phyloP scores from a whole-genome alignment of 1,284 basidiomycete genomes.

The Agroathelia rolfsii region DNA sequence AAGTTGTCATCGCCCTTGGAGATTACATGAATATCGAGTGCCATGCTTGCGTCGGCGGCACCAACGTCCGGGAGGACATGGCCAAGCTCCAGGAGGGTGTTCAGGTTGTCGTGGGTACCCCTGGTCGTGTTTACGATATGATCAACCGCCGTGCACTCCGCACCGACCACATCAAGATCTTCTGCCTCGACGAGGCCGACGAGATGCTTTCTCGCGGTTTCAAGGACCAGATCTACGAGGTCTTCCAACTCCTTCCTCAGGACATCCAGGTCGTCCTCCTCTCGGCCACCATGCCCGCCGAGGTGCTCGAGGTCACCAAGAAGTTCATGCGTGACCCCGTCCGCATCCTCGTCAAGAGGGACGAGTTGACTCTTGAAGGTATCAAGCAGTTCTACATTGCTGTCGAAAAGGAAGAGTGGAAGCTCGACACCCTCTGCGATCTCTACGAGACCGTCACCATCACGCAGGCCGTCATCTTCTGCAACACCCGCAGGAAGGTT shows the following conservation, averaged over 20 bases:
- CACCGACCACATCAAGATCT: slow-evolving; percentile 81
- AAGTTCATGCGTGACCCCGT: slow-evolving; percentile 93
- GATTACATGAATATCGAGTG: slow-evolving; percentile 91
- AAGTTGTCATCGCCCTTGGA: slow-evolving; percentile 85
- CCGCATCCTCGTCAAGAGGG: slow-evolving; percentile 85
- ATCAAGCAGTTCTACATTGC: slow-evolving; percentile 94
- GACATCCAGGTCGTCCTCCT: slow-evolving; percentile 83
- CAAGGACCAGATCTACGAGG: slow-evolving; percentile 92
- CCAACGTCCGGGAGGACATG: slow-evolving; percentile 85
- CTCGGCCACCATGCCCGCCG: slow-evolving; percentile 85
- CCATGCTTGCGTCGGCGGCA: slow-evolving; percentile 84
- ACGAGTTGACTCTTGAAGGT: slow-evolving; percentile 85
- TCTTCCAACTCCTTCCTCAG: slow-evolving; percentile 83
- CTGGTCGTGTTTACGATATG: slow-evolving; percentile 86
- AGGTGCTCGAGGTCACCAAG: slow-evolving; percentile 86
- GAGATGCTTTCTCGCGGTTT: slow-evolving; percentile 91
- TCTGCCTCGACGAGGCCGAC: slow-evolving; percentile 90
- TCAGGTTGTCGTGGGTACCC: slow-evolving; percentile 82
- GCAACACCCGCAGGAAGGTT: slow-evolving; percentile 90
- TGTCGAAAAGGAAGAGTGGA: slow-evolving; percentile 92
- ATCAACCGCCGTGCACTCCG: slow-evolving; percentile 79
- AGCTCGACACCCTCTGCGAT: slow-evolving; percentile 85
- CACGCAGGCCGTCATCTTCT: slow-evolving; percentile 90
- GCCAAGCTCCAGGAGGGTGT: slow-evolving; percentile 78
- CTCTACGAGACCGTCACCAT: slow-evolving; percentile 89